A percentile compares a stretch with the other conserved stretches of the same genome.
phyloP scores from a whole-genome alignment of 1,284 basidiomycete species.

The Sanghuangporus baumii region DNA sequence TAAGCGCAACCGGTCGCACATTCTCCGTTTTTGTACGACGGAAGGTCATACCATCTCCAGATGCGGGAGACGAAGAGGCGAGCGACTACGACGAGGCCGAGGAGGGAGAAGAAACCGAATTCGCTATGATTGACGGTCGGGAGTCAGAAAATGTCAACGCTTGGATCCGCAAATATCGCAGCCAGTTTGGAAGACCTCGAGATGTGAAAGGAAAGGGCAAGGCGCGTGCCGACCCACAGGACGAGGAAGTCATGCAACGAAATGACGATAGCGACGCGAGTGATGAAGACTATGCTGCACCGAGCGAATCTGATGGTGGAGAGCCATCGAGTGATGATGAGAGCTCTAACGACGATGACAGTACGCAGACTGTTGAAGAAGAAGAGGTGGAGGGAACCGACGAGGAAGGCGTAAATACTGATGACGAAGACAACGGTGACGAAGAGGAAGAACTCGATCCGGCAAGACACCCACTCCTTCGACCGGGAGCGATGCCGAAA shows the following conservation, averaged over 20 bases:
- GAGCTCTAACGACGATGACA: conserved; percentile 11
- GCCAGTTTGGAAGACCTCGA: conserved; percentile 50
- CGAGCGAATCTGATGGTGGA: conserved; percentile 21
- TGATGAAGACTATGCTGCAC: conserved; percentile 18
- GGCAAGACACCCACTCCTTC: conserved; percentile 55
- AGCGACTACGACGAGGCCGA: conserved; percentile 30
- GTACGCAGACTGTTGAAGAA: conserved; percentile 4
- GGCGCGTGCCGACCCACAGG: conserved; percentile 15
- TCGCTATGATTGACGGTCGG: conserved; percentile 63
- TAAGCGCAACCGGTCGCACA: conserved; percentile 61
- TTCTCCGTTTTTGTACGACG: conserved; percentile 57
- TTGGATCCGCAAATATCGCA: conserved; percentile 54
- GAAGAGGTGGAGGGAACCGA: conserved; percentile 20
- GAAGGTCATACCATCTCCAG: conserved; percentile 2
- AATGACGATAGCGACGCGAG: conserved; percentile 18
- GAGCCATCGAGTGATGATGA: conserved; percentile 18
- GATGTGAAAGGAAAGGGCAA: conserved; percentile 17
- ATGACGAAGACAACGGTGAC: conserved; percentile 23
- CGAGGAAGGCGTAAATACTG: conserved; percentile 22
- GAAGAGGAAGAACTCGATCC: conserved; percentile 45
- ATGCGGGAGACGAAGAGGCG: conserved; percentile 23
- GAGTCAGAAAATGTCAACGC: conserved; percentile 59
- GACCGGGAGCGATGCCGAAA: conserved; percentile 58
- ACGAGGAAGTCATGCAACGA: conserved; percentile 18
- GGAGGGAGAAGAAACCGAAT: conserved; percentile 52